Conservation (phyloP, 768 basidiomycete species). For the Dentipellis fragilis region DNA sequence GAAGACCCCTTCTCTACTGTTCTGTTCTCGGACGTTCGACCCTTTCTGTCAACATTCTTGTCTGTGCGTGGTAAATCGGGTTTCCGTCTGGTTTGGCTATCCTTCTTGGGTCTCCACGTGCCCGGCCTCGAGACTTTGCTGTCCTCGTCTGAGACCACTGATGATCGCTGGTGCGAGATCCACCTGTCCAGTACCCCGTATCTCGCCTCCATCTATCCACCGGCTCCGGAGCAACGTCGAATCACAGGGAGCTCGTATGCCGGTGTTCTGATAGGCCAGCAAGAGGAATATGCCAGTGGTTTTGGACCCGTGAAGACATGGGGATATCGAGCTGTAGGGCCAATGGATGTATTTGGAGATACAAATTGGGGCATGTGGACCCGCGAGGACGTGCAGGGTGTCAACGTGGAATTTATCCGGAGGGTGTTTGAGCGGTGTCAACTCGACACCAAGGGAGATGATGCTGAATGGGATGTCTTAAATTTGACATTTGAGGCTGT, state of each 20-base stretch:
- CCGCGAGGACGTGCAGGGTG: slow-evolving; percentile 35
- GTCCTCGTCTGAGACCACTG: slow-evolving; percentile 32
- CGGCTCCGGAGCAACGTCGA: slow-evolving; percentile 18
- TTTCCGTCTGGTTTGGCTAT: slow-evolving; percentile 63
- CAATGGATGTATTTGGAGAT: slow-evolving; percentile 43
- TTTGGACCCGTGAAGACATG: slow-evolving; percentile 67
- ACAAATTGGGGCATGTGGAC: slow-evolving; percentile 32
- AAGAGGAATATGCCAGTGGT: slow-evolving; percentile 46
- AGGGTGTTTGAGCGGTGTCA: slow-evolving; percentile 51
- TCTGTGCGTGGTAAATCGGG: slow-evolving; percentile 36
- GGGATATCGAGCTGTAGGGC: slow-evolving; percentile 41
- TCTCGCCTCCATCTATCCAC: slow-evolving; percentile 46
- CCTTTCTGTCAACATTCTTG: slow-evolving; percentile 37
- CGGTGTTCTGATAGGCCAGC: slow-evolving; percentile 57
- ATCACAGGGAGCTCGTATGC: slow-evolving; percentile 51
- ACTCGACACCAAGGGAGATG: slow-evolving; percentile 26
- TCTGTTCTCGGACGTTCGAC: slow-evolving; percentile 62
- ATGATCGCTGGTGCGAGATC: slow-evolving; percentile 58
- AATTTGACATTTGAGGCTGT: slow-evolving; percentile 61
- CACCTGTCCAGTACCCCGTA: slow-evolving; percentile 35
- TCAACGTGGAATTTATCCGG: slow-evolving; percentile 43
- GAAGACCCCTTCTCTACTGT: slow-evolving; percentile 66
- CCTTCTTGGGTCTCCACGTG: slow-evolving; percentile 58
- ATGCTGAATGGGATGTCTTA: slow-evolving; percentile 55
- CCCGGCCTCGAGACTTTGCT: slow-evolving; percentile 50